Conservation (phyloP, 768 basidiomycete genomes). For the Trametes cingulata region DNA sequence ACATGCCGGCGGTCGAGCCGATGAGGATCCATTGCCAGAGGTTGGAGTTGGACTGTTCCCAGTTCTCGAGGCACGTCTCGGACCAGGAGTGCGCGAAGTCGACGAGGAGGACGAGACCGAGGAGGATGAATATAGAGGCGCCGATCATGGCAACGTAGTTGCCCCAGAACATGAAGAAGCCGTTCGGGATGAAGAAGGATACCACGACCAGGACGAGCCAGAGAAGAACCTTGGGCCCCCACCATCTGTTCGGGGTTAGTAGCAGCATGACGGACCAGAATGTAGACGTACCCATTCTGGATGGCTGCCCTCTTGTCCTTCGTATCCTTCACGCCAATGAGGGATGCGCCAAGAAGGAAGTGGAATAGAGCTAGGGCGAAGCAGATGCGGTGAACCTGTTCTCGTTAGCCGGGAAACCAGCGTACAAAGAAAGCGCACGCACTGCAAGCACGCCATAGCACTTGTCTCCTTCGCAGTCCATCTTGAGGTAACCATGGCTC, state of each 20-base stretch:
- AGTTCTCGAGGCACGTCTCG: constrained; percentile 93
- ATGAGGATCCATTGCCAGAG: constrained; percentile 97
- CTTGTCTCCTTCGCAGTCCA: constrained; percentile 90
- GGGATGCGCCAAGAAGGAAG: constrained; percentile 69
- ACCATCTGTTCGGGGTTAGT: constrained; percentile 65
- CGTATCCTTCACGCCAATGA: constrained; percentile 89
- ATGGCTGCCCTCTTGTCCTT: constrained; percentile 90
- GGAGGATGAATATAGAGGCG: constrained; percentile 91
- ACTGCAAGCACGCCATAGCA: constrained; percentile 97
- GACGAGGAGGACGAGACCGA: constrained; percentile 94
- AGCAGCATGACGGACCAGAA: background rate
- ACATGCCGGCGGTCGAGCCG: constrained; percentile 88
- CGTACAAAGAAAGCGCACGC: constrained; percentile 32
- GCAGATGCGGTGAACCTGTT: constrained; percentile 90
- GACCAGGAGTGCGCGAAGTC: constrained; percentile 99
- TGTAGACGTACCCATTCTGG: constrained; percentile 80
- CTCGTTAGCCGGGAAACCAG: background rate
- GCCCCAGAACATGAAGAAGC: constrained; percentile 98
- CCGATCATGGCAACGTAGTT: constrained; percentile 91
- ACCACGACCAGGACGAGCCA: constrained; percentile 82
- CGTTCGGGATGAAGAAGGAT: constrained; percentile 95
- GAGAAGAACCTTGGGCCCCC: constrained; percentile 93
- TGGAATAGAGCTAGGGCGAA: constrained; percentile 93
- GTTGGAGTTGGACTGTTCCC: constrained; percentile 86
- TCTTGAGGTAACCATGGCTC: constrained; percentile 97